Percentiles rank a stretch among this genome's conserved stretches.
phyloP scores from a whole-genome alignment of 169 alveolate genomes.

The Plasmodium fragile region DNA sequence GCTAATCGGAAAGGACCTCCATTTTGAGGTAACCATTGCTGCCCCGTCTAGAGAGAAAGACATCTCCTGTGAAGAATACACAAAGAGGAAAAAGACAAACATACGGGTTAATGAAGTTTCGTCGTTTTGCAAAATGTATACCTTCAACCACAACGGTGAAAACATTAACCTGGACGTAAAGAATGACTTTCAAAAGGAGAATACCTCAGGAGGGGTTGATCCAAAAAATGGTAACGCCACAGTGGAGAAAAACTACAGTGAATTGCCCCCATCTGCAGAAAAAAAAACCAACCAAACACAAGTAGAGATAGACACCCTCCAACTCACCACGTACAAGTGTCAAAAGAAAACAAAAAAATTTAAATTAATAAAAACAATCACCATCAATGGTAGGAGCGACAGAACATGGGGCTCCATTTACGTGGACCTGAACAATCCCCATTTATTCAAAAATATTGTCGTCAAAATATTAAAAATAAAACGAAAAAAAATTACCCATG shows the following conservation, averaged over 20 bases:
- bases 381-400: conserved; percentile 19
- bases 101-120: conserved; percentile 20
- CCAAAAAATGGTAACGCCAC: background rate
- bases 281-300: background rate
- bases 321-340: background rate
- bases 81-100: background rate
- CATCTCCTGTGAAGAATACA: background rate
- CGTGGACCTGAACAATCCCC: conserved; percentile 31
- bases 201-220: background rate
- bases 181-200: background rate
- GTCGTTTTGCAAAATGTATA: conserved; percentile 26
- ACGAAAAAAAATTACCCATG: conserved; percentile 10
- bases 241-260: background rate
- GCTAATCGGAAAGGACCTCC: background rate
- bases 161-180: background rate
- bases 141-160: background rate
- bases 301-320: background rate
- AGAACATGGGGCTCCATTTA: conserved; percentile 51
- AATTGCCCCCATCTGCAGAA: background rate
- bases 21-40: conserved; percentile 18
- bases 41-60: background rate
- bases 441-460: conserved; percentile 12
- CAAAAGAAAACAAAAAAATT: background rate
- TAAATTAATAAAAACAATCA: conserved; percentile 19
- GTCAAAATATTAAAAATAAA: conserved; percentile 35